Base-by-base conservation (phyloP, 2,329 filamentous ascomycete species). In the Hirsutella thompsonii region DNA sequence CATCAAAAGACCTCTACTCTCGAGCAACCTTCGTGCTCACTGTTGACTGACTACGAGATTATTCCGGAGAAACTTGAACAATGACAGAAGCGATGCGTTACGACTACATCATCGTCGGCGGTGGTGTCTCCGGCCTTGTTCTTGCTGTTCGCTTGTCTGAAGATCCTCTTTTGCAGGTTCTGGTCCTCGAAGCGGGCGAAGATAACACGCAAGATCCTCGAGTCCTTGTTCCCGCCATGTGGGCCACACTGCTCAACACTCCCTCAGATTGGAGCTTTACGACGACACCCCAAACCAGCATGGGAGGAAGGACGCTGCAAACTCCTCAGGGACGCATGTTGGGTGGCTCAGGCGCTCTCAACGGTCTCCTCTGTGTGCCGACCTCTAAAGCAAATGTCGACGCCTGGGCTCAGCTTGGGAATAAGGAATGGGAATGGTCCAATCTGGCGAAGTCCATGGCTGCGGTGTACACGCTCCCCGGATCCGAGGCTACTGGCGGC, bases 281-380 rank as follows among this genome's bases (percentile, higher is more conserved):
- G 8, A 14, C 30, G 5, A 8, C 6, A 14, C 30, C 30, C 10
- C 30, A 32, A 14, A 14, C n/a, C 5, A 32, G 30, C 30, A 5
- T 32, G 11, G n/a, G n/a, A 5, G n/a, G n/a, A 13, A 13, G 13
- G n/a, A 32, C 30, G 5, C 8, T 32, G 5, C 30, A 8, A 5
- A 8, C 5, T 5, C 11, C 30, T 5, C 10, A 16, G 30, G 30
- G 30, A 5, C 30, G 30, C n/a, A 6, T 32, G 30, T 5, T 32
- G 8, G 30, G 30, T 13, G 30, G 30, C 5, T 14, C 11, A 18
- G 18, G 20, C 1, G 68, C 62, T 36, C 51, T 75, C 37, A 79
- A 80, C 54, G 79, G 76, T 51, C 74, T 70, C 36, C 39, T 49
- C 40, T 20, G 46, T 26, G 18, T 49, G 0, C 45, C 48, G 30